Base-by-base conservation (phyloP, 345 rosid genomes). In the Gossypium raimondii region DNA sequence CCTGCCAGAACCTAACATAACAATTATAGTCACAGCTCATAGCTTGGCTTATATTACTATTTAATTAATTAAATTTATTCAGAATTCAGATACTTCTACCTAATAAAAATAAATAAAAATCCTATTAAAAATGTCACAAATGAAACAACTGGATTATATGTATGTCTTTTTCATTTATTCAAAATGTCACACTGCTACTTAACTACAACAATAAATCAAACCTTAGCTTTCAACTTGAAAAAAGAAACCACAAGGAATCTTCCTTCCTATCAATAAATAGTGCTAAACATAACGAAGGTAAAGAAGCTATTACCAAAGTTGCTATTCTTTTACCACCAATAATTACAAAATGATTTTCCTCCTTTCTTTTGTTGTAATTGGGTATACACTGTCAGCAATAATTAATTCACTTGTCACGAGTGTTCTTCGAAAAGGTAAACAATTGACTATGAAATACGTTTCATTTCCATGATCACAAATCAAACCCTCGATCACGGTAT, bases 401-500 rank as follows among this genome's bases (percentile, higher is more conserved):
- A 34, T 34, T 4, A 34, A 34, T 5, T 34, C 7, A 34, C 1
- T 34, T 34, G 1, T 0, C 1, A 5, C 7, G 7, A 34, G 7
- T 34, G 1, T 34, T 34, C 7, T 34, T 34, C 0, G 41, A 34
- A 34, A 5, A 34, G 41, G 7, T 34, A 34, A 34, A 34, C 2
- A 34, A 34, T 34, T 34, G 0, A 5, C 1, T 7, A 34, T 34
- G 0, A 34, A 34, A 34, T 34, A 5, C 0, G 41, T 34, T 34
- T 5, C 0, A 34, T 34, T 34, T 5, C 0, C 7, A 5, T 34
- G 7, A 34, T 0, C 7, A 0, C 7, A 5, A 5, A 34, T 34
- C 1, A 34, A 34, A 0, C 0, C 41, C 7, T 7, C 1, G 1
- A 34, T 1, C 41, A 34, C 41, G 1, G 0, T 1, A 34, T 34